These are phyloP conservation scores for Pythium folliculosum DNA, from an alignment of 352 stramenopile genomes.

Conservation along the genomic window DNA sequence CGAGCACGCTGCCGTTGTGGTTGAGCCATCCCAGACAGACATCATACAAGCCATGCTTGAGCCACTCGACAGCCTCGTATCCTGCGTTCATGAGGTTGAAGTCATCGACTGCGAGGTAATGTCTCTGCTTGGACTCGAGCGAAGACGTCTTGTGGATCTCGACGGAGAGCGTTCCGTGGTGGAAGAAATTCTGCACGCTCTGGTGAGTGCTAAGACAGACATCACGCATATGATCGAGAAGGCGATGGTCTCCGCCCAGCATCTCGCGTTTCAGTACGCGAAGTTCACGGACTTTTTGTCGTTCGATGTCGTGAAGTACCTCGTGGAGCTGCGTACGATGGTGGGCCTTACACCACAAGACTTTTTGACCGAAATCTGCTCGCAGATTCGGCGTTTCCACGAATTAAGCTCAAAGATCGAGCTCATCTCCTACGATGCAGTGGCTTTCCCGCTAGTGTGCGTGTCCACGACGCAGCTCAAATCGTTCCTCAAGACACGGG, in stretches of 20 bases:
- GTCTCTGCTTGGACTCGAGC: constrained; percentile 81
- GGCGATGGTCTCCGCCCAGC: constrained; percentile 67
- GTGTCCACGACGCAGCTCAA: constrained; percentile 73
- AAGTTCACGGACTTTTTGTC: constrained; percentile 82
- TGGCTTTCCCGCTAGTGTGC: constrained; percentile 80
- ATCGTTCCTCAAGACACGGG: constrained; percentile 62
- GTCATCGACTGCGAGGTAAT: constrained; percentile 91
- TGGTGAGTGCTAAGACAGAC: constrained; percentile 53
- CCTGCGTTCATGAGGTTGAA: constrained; percentile 78
- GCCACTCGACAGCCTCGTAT: constrained; percentile 76
- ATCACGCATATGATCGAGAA: constrained; percentile 56
- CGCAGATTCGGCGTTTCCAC: constrained; percentile 80
- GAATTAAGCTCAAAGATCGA: constrained; percentile 61
- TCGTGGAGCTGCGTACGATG: constrained; percentile 56
- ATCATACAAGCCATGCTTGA: constrained; percentile 79
- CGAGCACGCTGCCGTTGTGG: constrained; percentile 44
- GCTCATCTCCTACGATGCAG: constrained; percentile 66
- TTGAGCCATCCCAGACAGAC: constrained; percentile 67
- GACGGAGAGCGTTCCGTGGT: constrained; percentile 46
- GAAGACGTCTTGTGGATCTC: constrained; percentile 56
- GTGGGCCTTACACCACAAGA: constrained; percentile 23
- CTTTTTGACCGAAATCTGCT: constrained; percentile 55
- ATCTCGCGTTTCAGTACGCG: constrained; percentile 70
- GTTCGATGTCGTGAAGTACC: constrained; percentile 80
- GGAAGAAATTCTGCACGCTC: constrained; percentile 42